Percentiles rank a stretch among this genome's conserved stretches.
phyloP scores from a whole-genome alignment of 1,284 basidiomycete genomes.

The Gymnopus androsaceus region DNA sequence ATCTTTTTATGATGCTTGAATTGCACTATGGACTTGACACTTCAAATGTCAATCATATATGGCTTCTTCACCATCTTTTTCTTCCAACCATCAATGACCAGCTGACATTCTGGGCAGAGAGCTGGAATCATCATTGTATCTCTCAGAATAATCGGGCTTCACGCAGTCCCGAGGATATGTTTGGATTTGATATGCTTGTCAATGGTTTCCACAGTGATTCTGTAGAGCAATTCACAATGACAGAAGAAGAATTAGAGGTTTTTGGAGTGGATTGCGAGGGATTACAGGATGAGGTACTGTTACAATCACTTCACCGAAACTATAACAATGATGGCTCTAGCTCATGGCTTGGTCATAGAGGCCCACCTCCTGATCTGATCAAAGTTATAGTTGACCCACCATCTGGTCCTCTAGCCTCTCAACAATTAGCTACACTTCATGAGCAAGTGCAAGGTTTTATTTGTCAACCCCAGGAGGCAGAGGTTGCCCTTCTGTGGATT shows the following conservation, averaged over 20 bases:
- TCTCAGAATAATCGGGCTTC: slow-evolving; percentile 6
- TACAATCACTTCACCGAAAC: slow-evolving; percentile 9
- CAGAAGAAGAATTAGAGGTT: slow-evolving; percentile 19
- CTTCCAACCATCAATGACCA: slow-evolving; percentile 24
- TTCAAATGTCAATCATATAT: slow-evolving; percentile 19
- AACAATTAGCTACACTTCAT: background rate
- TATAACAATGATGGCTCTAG: background rate
- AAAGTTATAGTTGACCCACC: background rate
- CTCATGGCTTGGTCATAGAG: slow-evolving; percentile 1
- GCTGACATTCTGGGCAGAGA: slow-evolving; percentile 16
- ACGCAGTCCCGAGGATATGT: slow-evolving; percentile 23
- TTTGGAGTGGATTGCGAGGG: slow-evolving; percentile 24
- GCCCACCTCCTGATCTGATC: background rate
- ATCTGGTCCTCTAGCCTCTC: background rate
- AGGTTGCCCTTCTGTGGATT: background rate
- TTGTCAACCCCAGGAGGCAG: background rate
- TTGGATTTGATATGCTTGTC: slow-evolving; percentile 21
- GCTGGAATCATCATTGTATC: slow-evolving; percentile 28
- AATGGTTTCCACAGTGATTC: slow-evolving; percentile 17
- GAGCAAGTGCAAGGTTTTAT: background rate
- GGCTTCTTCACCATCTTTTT: no score
- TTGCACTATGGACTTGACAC: slow-evolving; percentile 19
- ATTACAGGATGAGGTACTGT: slow-evolving; percentile 14
- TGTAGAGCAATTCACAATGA: slow-evolving; percentile 4
- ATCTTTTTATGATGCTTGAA: slow-evolving; percentile 1